phyloP scores from a whole-genome alignment of 768 basidiomycete genomes.

The Tephrocybe sp. region DNA sequence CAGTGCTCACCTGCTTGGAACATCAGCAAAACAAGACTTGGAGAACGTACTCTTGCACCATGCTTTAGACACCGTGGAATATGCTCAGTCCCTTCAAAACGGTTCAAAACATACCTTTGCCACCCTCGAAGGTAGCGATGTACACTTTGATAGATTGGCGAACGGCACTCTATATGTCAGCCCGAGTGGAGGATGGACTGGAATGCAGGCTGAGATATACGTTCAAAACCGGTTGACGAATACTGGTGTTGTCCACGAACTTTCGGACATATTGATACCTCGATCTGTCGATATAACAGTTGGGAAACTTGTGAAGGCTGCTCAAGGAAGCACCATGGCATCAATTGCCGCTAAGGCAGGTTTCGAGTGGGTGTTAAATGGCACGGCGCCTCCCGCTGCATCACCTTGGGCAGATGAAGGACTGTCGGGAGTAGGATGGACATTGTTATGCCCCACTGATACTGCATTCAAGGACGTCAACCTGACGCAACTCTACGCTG shows the following conservation, averaged over 20 bases:
- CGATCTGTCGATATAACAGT: constrained; percentile 82
- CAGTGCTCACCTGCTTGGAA: constrained; percentile 79
- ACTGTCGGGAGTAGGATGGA: constrained; percentile 65
- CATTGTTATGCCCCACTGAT: constrained; percentile 87
- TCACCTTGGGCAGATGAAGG: constrained; percentile 59
- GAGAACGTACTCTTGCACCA: constrained; percentile 88
- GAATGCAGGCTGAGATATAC: constrained; percentile 57
- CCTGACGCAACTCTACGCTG: constrained; percentile 66
- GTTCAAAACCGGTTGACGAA: constrained; percentile 73
- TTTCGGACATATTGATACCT: constrained; percentile 84
- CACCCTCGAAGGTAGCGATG: constrained; percentile 82
- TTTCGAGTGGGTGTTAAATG: constrained; percentile 89
- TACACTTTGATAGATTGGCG: constrained; percentile 60
- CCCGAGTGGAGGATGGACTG: constrained; percentile 78
- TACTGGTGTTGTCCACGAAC: constrained; percentile 89
- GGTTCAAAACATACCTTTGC: constrained; percentile 71
- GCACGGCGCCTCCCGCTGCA: constrained; percentile 71
- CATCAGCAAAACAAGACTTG: constrained; percentile 77
- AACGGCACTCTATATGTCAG: constrained; percentile 53
- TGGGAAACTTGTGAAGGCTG: constrained; percentile 88
- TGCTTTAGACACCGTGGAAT: constrained; percentile 71
- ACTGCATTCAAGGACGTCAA: constrained; percentile 89
- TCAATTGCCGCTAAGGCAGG: constrained; percentile 82
- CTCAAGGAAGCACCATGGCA: constrained; percentile 86
- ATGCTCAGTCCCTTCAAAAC: constrained; percentile 55